These are phyloP conservation scores for Talaromyces sp. DNA, from an alignment of 2,329 filamentous ascomycete species.

Conservation along the genomic window DNA sequence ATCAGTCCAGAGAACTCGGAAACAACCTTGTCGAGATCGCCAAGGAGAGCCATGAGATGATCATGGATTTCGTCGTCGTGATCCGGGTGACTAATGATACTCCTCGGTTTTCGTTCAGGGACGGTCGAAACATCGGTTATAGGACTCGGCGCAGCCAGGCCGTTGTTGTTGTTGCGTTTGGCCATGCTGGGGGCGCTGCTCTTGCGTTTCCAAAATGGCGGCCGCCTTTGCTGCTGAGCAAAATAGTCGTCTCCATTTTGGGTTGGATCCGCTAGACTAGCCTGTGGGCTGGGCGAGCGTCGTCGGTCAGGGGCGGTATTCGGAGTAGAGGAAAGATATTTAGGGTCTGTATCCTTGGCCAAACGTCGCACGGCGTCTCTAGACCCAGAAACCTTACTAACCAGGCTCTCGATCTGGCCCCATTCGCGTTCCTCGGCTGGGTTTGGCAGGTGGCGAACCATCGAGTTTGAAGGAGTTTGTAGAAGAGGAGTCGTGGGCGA, in stretches of 20 bases:
- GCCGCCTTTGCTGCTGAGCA: constrained; percentile 54
- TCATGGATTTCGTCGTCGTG: constrained; percentile 69
- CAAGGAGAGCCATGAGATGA: constrained; percentile 76
- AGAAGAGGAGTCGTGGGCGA: constrained; percentile 20
- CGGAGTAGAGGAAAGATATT: constrained; percentile 38
- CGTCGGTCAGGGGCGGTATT: constrained; percentile 19
- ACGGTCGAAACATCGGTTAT: constrained; percentile 25
- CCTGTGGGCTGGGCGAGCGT: constrained; percentile 31
- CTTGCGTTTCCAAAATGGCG: constrained; percentile 92
- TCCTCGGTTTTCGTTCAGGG: constrained; percentile 29
- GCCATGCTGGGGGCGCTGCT: constrained; percentile 50
- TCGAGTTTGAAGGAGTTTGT: constrained; percentile 28
- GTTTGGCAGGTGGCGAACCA: constrained; percentile 24
- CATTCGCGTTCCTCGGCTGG: constrained; percentile 74
- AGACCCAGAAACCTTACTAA: constrained; percentile 80
- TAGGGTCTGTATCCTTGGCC: constrained; percentile 76
- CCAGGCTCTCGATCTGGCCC: constrained; percentile 77
- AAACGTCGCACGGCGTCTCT: constrained; percentile 82
- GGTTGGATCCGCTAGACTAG: constrained; percentile 25
- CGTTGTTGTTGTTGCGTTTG: constrained; percentile 37
- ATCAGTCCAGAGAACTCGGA: constrained; percentile 75
- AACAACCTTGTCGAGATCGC: constrained; percentile 79
- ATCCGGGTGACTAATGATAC: constrained; percentile 32
- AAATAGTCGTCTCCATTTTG: constrained; percentile 30
- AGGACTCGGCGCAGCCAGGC: constrained; percentile 46